These are phyloP conservation scores for Carex sylvatica DNA, from an alignment of 202 grass and related monocot species.

Conservation along the genomic window DNA sequence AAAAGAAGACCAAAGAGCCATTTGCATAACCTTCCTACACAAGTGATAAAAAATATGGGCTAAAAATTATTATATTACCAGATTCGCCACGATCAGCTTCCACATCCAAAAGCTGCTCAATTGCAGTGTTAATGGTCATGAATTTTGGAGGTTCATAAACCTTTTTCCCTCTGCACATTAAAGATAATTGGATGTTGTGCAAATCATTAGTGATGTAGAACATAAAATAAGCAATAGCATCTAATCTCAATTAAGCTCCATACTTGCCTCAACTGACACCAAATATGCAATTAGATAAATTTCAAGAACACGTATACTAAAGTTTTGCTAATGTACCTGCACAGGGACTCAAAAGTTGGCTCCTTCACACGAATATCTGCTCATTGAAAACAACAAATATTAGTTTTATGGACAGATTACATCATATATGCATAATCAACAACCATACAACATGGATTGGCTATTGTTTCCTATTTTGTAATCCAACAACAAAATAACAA, in stretches of 20 bases:
- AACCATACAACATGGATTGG: background rate
- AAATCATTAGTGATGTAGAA: background rate
- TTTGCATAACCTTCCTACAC: background rate
- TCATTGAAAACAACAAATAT: background rate
- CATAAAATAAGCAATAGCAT: background rate
- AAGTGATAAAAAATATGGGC: background rate
- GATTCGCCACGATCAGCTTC: constrained; percentile 45
- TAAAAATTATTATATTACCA: constrained; percentile 36
- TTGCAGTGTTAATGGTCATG: constrained; percentile 87
- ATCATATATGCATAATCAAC: background rate
- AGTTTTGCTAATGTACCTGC: constrained; percentile 50
- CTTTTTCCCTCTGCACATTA: constrained; percentile 75
- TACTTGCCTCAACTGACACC: background rate
- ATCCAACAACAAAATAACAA: background rate
- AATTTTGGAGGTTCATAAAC: constrained; percentile 86
- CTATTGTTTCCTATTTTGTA: background rate
- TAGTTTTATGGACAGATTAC: background rate
- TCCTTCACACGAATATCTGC: constrained; percentile 97
- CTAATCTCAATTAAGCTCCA: background rate
- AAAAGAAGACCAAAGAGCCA: background rate
- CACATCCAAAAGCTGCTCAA: constrained; percentile 87
- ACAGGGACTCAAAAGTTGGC: constrained; percentile 82
- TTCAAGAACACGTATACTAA: background rate
- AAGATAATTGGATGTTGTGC: background rate
- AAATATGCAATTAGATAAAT: background rate